Base-by-base conservation (phyloP, 805 yeast genomes). In the Barnettozyma salicaria region DNA sequence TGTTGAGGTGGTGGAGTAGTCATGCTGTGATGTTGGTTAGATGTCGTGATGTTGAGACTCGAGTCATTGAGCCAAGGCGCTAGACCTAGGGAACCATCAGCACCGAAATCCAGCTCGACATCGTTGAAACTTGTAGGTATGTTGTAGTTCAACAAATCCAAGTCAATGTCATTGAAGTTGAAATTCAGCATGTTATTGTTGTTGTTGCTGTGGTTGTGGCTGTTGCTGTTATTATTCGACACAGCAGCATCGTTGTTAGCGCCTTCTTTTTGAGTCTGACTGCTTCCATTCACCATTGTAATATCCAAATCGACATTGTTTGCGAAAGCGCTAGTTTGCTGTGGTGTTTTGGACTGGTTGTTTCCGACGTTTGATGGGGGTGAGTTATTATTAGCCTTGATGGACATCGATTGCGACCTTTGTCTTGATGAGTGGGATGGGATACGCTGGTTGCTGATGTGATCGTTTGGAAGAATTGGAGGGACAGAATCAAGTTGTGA, bases 11-110 rank as follows among this genome's bases (percentile, higher is more conserved):
- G 23, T n/a, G 32, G 19, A 6, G 22, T 12, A 23, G 16, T n/a
- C 11, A 10, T 19, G 18, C n/a, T 25, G n/a, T 27, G 23, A 11
- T 19, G 28, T 22, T 26, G 11, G 25, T 29, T 16, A 21, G 11
- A 4, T 20, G 21, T 12, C 13, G 12, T 33, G 28, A 24, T 24
- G 16, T 30, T 36, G 21, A 29, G 28, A n/a, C 30, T 33, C 12
- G 19, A 30, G 10, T 42, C 50, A 27, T 75, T 81, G 39, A 82
- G 58, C 49, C 81, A 69, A 8, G 82, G 82, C 2, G 84, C 87
- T 37, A 83, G 60, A 1, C 90, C 90, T 27, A 82, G 60, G 0
- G 90, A 83, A 1, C 87, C 90, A 60, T 83, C 92, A 3, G 86
- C 86, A n/a, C 81, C 83, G 56, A 79, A 81, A 40, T 80, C 87